Conservation (phyloP, 2,329 filamentous ascomycete species). For the Westerdykella sp. region DNA sequence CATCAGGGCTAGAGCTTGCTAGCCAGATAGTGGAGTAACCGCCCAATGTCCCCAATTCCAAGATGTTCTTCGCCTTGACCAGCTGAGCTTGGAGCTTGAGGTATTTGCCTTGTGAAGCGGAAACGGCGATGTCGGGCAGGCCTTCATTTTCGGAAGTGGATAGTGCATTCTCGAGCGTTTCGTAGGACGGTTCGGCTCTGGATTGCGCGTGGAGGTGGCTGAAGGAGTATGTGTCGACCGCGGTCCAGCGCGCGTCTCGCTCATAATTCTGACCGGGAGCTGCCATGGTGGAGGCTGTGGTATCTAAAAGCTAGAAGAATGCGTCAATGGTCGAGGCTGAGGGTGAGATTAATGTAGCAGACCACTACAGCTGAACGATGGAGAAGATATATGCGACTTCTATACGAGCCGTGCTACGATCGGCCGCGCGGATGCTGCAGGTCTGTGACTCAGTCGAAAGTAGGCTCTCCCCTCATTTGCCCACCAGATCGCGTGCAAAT, state of each 20-base stretch:
- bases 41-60: conserved; percentile 53
- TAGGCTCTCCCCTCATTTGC: too few species aligned
- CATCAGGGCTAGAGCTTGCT: conserved; percentile 34
- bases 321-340: too few species aligned
- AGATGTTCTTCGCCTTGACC: conserved; percentile 24
- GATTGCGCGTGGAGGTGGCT: conserved; percentile 26
- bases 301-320: not conserved
- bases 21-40: conserved; percentile 52
- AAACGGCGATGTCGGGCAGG: conserved; percentile 33
- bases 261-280: conserved; percentile 11
- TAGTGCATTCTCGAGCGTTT: conserved; percentile 21
- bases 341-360: too few species aligned
- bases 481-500: too few species aligned
- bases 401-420: too few species aligned
- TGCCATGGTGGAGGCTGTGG: not conserved
- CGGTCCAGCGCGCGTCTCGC: conserved; percentile 33
- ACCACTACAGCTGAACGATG: too few species aligned
- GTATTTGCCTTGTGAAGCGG: conserved; percentile 30
- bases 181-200: conserved; percentile 18
- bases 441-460: too few species aligned
- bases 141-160: conserved; percentile 14
- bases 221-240: conserved; percentile 35
- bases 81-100: conserved; percentile 29
- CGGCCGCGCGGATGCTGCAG: too few species aligned
- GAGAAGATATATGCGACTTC: too few species aligned